Evolutionary conservation across 2,329 filamentous ascomycete species (phyloP), one percentile per base, ranked within the genome.

Genomic region (Microthyrium microscopicum): DNA sequence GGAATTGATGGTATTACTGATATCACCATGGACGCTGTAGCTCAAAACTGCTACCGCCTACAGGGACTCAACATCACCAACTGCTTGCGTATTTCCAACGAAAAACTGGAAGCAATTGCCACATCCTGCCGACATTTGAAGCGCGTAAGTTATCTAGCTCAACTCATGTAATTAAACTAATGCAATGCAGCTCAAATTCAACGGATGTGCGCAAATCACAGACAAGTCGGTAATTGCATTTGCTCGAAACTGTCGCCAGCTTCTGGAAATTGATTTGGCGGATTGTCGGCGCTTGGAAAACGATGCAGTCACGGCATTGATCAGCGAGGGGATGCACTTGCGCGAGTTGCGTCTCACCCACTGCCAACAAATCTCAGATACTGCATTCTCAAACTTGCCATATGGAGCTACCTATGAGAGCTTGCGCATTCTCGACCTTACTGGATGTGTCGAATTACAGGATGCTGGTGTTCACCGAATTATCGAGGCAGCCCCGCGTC

Each of bases 151-250:
- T 25, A 7, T 27, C 1, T 25, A 30, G 20, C 26, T 27, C 28
- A 13, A 19, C 20, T 19, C 29, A 18, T 20, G 40, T 38, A 54
- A 63, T 44, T 61, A 26, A 35, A 32, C 24, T 27, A 27, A 28
- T 46, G 89, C n/a, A n/a, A n/a, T n/a, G n/a, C n/a, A n/a, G 73
- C 68, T 98, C 44, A 98, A 98, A 69, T 68, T 98, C 40, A 98
- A 95, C 54, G 80, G 85, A 37, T 93, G 89, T 51, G 56, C 59
- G n/a, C 79, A 92, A 54, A 62, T 94, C 21, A 83, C 78, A 25
- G 83, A 95, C 50, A 65, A 68, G 31, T 77, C 84, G 5, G 76
- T 95, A 41, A 62, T 81, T 38, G 80, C 84, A 3, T 91, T 98
- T 50, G 87, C 89, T 5, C 65, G 75, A 29, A 72, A 91, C 55